Percentiles rank a stretch among this genome's conserved stretches.
Evolutionary conservation across 805 yeast genomes (phyloP).

Genomic region (Monosporozyma solicola): DNA sequence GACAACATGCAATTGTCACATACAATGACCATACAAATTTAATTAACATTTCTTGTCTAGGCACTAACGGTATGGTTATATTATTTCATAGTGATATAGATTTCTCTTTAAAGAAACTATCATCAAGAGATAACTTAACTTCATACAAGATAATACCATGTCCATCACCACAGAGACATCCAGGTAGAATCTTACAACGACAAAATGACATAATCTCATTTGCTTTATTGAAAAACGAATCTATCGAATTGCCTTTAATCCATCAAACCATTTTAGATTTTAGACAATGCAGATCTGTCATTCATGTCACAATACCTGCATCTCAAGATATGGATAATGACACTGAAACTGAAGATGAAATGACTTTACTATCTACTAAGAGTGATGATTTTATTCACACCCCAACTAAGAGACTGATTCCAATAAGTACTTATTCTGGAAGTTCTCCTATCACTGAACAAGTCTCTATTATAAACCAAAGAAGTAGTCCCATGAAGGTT

Average conservation of each 20-base stretch:
- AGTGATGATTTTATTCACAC: conserved; percentile 18
- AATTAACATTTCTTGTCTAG: conserved; percentile 58
- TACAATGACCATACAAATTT: conserved; percentile 34
- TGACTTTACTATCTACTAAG: conserved; percentile 13
- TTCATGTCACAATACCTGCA: conserved; percentile 32
- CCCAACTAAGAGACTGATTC: conserved; percentile 11
- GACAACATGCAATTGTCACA: conserved; percentile 30
- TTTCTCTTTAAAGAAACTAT: conserved; percentile 26
- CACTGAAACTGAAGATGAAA: conserved; percentile 34
- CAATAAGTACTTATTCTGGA: conserved; percentile 1
- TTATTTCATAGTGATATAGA: conserved; percentile 44
- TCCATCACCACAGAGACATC: background rate
- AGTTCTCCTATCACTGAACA: conserved; percentile 15
- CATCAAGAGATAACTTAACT: conserved; percentile 5
- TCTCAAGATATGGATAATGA: conserved; percentile 36
- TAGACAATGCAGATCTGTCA: conserved; percentile 43
- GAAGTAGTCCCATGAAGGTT: background rate
- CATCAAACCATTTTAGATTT: conserved; percentile 59
- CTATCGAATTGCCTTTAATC: conserved; percentile 53
- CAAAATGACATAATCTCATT: conserved; percentile 20
- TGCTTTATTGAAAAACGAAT: conserved; percentile 43
- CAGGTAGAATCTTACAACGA: conserved; percentile 9
- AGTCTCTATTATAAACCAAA: background rate
- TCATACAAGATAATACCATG: background rate
- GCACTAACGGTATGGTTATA: conserved; percentile 72